Evolutionary conservation across 73 alveolate species (phyloP), one percentile per base, ranked within the genome.

Genomic region (Breviolum minutum): DNA sequence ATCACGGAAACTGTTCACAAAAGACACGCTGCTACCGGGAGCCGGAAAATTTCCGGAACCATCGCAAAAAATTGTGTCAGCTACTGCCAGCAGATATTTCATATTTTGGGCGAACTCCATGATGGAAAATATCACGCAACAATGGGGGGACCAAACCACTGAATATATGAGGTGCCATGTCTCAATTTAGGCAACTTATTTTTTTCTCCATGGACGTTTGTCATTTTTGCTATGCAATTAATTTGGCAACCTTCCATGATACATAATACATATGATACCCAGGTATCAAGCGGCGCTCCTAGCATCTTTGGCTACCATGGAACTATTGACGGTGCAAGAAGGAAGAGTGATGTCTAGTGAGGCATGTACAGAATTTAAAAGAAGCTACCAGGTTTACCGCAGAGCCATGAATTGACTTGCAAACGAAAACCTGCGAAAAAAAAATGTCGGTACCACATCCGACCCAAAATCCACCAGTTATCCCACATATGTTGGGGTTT

Each of bases 31-130:
- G 73, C 8, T 0, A 5, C 92, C 92, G 0, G 48, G 76, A 8
- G 60, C 71, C 19, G 92, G 92, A 6, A 83, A 22, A 22, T 83
- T 20, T 40, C 92, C 92, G 11, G 92, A 83, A n/a, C 92, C 92
- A 19, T 54, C 74, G 6, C 92, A 83, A 61, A 17, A n/a, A 24
- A 83, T 83, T 60, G 48, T 83, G 13, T 83, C 92, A 5, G 92
- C 92, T 8, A 83, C 76, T 0, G 92, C 92, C 7, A 22, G 61
- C 26, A 17, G 92, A 17, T 83, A 83, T n/a, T 7, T 83, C 26
- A 60, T 83, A 7, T 22, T 83, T 5, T 83, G 92, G 92, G 48
- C 60, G 22, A 10, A 48, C 2, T 48, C 92, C 22, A 30, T 83
- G 71, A 48, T 83, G 71, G 76, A 48, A 6, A 6, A 11, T 27